A percentile compares a stretch with the other conserved stretches of the same genome.
These are phyloP conservation scores for Acanthochlamys bracteata DNA, from an alignment of 106 monocot species.

Conservation along the genomic window DNA sequence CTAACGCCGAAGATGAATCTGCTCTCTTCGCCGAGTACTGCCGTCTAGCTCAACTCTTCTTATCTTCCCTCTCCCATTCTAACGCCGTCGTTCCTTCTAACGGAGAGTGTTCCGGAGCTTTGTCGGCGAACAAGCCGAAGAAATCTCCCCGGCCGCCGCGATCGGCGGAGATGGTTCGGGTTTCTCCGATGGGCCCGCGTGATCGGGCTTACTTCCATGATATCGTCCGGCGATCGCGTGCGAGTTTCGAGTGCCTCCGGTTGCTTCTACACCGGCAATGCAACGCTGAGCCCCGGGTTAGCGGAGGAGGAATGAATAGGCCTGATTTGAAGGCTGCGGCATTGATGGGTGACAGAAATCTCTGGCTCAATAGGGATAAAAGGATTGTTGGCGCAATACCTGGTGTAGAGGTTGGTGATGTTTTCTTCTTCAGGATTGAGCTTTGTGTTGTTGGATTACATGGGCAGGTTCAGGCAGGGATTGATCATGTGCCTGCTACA, in stretches of 20 bases:
- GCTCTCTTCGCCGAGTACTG: constrained; percentile 50
- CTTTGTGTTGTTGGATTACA: constrained; percentile 85
- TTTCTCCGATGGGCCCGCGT: constrained; percentile 29
- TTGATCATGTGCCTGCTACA: constrained; percentile 42
- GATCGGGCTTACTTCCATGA: constrained; percentile 62
- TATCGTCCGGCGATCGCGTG: constrained; percentile 43
- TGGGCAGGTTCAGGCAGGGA: constrained; percentile 91
- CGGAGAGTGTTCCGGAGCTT: not conserved
- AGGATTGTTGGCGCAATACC: constrained; percentile 82
- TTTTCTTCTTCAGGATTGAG: constrained; percentile 88
- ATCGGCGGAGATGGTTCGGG: constrained; percentile 71
- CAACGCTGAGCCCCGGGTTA: constrained; percentile 24
- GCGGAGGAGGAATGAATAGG: constrained; percentile 9
- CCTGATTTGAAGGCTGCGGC: constrained; percentile 59
- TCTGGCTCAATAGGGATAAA: constrained; percentile 86
- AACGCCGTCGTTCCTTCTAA: constrained; percentile 1
- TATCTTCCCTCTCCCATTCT: constrained; percentile 12
- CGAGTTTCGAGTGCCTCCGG: constrained; percentile 50
- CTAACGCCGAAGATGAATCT: constrained; percentile 29
- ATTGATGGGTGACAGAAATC: constrained; percentile 45
- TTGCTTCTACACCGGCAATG: constrained; percentile 3
- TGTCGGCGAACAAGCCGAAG: constrained; percentile 18
- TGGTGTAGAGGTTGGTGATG: constrained; percentile 74
- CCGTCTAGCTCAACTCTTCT: constrained; percentile 48
- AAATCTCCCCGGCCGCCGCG: constrained; percentile 29